phyloP scores from a whole-genome alignment of 768 basidiomycete species.

The Strobilomyces dryophilus region DNA sequence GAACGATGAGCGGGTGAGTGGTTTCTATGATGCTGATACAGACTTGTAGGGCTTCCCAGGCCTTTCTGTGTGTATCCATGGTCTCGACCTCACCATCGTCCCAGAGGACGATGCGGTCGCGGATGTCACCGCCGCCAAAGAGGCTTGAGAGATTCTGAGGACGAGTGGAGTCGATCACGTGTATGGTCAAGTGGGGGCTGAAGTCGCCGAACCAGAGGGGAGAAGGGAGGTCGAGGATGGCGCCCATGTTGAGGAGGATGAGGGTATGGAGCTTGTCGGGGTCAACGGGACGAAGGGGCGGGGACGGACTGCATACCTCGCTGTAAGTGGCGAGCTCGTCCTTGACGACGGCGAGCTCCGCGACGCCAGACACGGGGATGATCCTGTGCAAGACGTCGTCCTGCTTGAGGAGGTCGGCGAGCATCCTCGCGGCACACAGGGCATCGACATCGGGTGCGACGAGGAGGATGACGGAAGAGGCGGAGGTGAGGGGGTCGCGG shows the following conservation, averaged over 20 bases:
- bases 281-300: neutral
- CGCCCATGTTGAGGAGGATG: slow-evolving; percentile 90
- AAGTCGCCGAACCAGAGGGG: slow-evolving; percentile 76
- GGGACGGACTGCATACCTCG: slow-evolving; percentile 48
- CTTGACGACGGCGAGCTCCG: slow-evolving; percentile 63
- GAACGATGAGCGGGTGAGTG: slow-evolving; percentile 7
- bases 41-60: slow-evolving; percentile 84
- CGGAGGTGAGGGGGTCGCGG: slow-evolving; percentile 69
- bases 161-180: slow-evolving; percentile 92
- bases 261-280: slow-evolving; percentile 72
- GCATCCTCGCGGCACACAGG: slow-evolving; percentile 85
- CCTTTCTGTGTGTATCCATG: slow-evolving; percentile 66
- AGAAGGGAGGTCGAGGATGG: slow-evolving; percentile 77
- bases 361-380: slow-evolving; percentile 83
- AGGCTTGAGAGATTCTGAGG: slow-evolving; percentile 87
- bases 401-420: slow-evolving; percentile 83
- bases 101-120: slow-evolving; percentile 83
- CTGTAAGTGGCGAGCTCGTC: slow-evolving; percentile 61
- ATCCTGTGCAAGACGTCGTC: slow-evolving; percentile 92
- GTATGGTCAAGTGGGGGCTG: slow-evolving; percentile 58
- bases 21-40: slow-evolving; percentile 17
- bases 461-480: slow-evolving; percentile 79
- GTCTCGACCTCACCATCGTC: slow-evolving; percentile 80
- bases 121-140: slow-evolving; percentile 65
- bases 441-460: slow-evolving; percentile 92